A percentile compares a stretch with the other conserved stretches of the same genome.
These are phyloP conservation scores for Trapa incisa DNA, from an alignment of 345 rosid genomes.

Conservation along the genomic window DNA sequence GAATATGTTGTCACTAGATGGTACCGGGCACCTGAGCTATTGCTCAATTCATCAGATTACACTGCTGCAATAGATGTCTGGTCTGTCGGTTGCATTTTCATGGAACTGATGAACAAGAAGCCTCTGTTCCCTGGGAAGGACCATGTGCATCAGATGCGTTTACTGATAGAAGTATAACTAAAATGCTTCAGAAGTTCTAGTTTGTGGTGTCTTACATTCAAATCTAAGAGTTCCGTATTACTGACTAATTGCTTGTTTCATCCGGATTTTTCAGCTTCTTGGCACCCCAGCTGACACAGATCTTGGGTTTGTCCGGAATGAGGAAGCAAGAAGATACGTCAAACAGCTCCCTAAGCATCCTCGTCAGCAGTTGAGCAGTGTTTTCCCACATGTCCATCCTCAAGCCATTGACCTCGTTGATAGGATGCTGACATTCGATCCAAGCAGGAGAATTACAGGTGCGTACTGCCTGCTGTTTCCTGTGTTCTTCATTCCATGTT, in stretches of 20 bases:
- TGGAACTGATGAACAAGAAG: slow-evolving; percentile 93
- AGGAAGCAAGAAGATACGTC: slow-evolving; percentile 77
- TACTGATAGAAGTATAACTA: slow-evolving; percentile 62
- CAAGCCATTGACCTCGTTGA: slow-evolving; percentile 75
- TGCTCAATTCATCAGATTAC: slow-evolving; percentile 79
- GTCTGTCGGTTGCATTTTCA: slow-evolving; percentile 95
- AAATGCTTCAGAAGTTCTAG: not conserved
- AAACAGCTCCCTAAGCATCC: slow-evolving; percentile 58
- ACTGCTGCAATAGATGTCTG: slow-evolving; percentile 92
- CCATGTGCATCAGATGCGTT: slow-evolving; percentile 88
- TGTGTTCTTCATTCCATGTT: not conserved
- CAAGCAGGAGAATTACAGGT: slow-evolving; percentile 85
- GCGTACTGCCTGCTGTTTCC: not conserved
- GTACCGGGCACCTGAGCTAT: slow-evolving; percentile 92
- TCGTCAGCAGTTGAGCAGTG: slow-evolving; percentile 46
- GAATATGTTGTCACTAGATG: slow-evolving; percentile 97
- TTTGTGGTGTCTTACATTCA: not conserved
- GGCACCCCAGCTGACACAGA: slow-evolving; percentile 87
- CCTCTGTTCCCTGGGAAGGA: slow-evolving; percentile 93
- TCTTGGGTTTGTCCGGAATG: slow-evolving; percentile 68
- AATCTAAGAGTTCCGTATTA: not conserved
- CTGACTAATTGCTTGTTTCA: slow-evolving; percentile 1
- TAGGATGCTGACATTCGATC: slow-evolving; percentile 91
- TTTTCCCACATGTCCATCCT: slow-evolving; percentile 70
- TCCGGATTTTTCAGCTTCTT: slow-evolving; percentile 47